Evolutionary conservation across 139 green algal genomes (phyloP).

Genomic region (Pleodorina starrii): DNA sequence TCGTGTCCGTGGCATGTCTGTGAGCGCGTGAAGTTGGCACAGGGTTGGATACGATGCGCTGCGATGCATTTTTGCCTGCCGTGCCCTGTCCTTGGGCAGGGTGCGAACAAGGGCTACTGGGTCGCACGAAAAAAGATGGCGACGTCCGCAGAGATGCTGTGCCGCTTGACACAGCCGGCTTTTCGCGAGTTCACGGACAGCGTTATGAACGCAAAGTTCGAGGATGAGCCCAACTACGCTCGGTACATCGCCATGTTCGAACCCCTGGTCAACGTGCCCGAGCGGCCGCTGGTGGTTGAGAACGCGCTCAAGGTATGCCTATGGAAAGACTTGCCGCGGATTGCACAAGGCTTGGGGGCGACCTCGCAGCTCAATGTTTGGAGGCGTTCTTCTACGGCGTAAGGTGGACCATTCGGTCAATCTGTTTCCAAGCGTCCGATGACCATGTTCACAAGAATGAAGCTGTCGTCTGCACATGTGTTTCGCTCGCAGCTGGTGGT

Average conservation of each 20-base stretch:
- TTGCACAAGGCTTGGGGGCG: too few species aligned
- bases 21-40: too few species aligned
- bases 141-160: slow-evolving; percentile 96
- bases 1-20: too few species aligned
- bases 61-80: neutral
- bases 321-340: too few species aligned
- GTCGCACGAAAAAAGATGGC: slow-evolving; percentile 99
- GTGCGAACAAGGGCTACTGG: slow-evolving; percentile 99
- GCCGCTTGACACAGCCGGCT: slow-evolving; percentile 88
- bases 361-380: too few species aligned
- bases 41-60: too few species aligned
- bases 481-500: slow-evolving; percentile 65
- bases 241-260: slow-evolving; percentile 95
- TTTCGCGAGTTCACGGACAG: slow-evolving; percentile 95
- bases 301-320: slow-evolving; percentile 64
- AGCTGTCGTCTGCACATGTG: neutral
- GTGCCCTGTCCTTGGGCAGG: slow-evolving; percentile 71
- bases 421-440: too few species aligned
- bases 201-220: slow-evolving; percentile 99
- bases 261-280: slow-evolving; percentile 86
- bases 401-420: too few species aligned
- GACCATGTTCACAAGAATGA: too few species aligned
- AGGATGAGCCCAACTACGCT: slow-evolving; percentile 96
- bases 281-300: slow-evolving; percentile 90
- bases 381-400: neutral